phyloP scores from a whole-genome alignment of 1,284 basidiomycete genomes.

The Pulveroboletus sp. region DNA sequence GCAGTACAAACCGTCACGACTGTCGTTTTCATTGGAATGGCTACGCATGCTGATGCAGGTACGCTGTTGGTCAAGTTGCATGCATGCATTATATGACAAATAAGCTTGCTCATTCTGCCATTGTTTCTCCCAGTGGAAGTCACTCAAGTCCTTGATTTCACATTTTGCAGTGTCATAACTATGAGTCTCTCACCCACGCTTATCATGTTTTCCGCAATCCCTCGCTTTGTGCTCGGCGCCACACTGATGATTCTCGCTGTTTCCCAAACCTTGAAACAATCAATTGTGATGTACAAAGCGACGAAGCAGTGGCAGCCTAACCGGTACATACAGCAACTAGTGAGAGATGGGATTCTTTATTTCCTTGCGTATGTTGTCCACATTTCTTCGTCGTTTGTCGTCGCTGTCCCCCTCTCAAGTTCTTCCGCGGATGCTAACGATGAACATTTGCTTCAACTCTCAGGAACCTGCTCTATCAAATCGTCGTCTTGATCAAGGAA shows the following conservation, averaged over 20 bases:
- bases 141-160: not conserved
- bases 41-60: not conserved
- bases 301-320: constrained; percentile 1
- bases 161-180: not conserved
- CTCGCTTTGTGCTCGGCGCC: not conserved
- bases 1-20: not conserved
- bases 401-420: no score
- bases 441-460: no score
- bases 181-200: not conserved
- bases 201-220: not conserved
- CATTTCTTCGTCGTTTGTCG: not conserved
- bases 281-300: not conserved
- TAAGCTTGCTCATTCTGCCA: no score
- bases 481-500: not conserved
- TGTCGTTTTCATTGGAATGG: not conserved
- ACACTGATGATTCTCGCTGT: not conserved
- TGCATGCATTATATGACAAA: no score
- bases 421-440: no score
- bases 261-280: not conserved
- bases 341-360: not conserved
- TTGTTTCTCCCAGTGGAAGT: no score
- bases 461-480: not conserved
- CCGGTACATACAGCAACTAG: not conserved
- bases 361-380: not conserved
- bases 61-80: not conserved